Percentiles rank a stretch among this genome's conserved stretches.
These are phyloP conservation scores for Salix suchowensis DNA, from an alignment of 345 rosid genomes.

Conservation along the genomic window DNA sequence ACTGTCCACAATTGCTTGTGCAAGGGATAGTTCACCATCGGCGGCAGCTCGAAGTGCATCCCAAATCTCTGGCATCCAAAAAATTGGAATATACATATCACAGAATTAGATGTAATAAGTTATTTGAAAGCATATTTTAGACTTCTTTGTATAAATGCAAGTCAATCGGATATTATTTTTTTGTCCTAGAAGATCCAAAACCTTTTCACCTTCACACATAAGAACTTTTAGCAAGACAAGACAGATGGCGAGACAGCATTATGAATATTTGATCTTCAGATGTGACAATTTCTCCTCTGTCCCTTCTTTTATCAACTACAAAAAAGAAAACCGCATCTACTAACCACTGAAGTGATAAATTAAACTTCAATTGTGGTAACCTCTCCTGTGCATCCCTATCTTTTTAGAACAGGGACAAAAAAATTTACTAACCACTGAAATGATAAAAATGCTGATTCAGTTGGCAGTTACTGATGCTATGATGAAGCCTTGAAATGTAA, in stretches of 20 bases:
- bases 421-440: neutral
- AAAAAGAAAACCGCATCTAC: neutral
- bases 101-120: neutral
- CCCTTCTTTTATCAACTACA: neutral
- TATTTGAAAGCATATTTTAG: neutral
- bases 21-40: slow-evolving; percentile 54
- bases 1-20: slow-evolving; percentile 72
- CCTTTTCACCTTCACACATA: neutral
- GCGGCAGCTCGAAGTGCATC: slow-evolving; percentile 86
- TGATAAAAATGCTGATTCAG: neutral
- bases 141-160: neutral
- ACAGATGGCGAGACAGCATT: neutral
- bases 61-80: slow-evolving; percentile 55
- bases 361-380: neutral
- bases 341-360: neutral
- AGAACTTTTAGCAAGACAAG: neutral
- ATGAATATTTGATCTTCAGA: neutral
- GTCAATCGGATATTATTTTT: neutral
- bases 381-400: neutral
- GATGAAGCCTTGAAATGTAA: neutral
- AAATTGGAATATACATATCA: neutral
- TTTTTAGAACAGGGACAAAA: neutral
- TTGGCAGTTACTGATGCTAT: neutral
- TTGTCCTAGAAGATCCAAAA: neutral
- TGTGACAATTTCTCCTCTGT: neutral